Evolutionary conservation across 352 stramenopile genomes (phyloP), one percentile per base, ranked within the genome.

Genomic region (Pythium dissotocum): DNA sequence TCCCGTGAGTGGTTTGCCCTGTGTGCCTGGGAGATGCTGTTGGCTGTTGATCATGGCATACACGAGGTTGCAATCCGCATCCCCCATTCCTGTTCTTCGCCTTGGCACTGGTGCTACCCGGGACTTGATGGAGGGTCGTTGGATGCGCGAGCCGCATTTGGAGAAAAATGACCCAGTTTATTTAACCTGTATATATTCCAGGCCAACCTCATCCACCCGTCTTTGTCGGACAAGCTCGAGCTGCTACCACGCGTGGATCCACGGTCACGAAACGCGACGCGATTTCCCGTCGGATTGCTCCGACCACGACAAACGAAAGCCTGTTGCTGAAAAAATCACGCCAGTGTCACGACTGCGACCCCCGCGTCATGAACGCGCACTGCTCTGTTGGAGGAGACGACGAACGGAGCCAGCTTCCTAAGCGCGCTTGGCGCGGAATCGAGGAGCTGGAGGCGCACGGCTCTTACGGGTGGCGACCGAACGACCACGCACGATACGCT

Each of bases 401-500:
- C 60, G n/a, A 65, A 65, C 67, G 60, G 67, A 73, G 67, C 48
- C 58, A 65, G 59, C 70, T 74, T 67, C 73, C 77, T 93, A 93
- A 53, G 75, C 64, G 65, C 79, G 79, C 82, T 92, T 91, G 53
- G 78, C 44, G 64, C 80, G 82, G 75, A 95, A 94, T 61, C 91
- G 87, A 68, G 81, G 81, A 71, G 83, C 85, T 62, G 97, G 97
- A 65, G 97, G 93, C 69, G 97, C 93, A 77, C 97, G 94, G 84
- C 97, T 98, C 69, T 90, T 88, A 79, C 98, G 93, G 65, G 80
- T 91, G 72, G 96, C 89, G 28, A 90, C 82, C 74, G 94, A 99
- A 77, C 98, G 94, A 73, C 94, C 97, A 89, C 98, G 96, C 59
- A 99, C 98, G 78, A 99, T 99, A 85, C 98, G 97, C 85, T 99